Base-by-base conservation (phyloP, 306 rosid genomes). In the Alnus rubra region DNA sequence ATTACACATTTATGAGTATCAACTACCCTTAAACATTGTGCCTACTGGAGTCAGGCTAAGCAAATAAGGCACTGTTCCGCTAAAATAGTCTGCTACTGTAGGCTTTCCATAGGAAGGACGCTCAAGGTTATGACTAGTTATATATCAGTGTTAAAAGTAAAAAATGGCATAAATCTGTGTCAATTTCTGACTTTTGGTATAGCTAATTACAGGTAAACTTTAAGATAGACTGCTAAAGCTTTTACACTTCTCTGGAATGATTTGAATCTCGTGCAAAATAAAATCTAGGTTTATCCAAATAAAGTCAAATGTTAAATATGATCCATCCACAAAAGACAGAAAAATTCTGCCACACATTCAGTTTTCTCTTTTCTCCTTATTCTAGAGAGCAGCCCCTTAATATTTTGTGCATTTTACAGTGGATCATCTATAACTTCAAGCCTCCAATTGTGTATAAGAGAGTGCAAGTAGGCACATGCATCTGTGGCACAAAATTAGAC, bases 11-110 rank as follows among this genome's bases (percentile, higher is more conserved):
- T 39, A 35, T 18, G 72, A 9, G 49, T 74, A 70, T 59, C 59
- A 64, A 67, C 75, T 14, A 59, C 45, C 73, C 78, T 63, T 60
- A 63, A 23, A 42, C 37, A 71, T 67, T 63, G 48, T 74, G 75
- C 49, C 28, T 31, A 35, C 47, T 35, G 58, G 64, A 70, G 76
- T 42, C 10, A 30, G 77, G 44, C 42, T 59, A 37, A 18, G 53
- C 42, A 48, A 82, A 54, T 58, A 73, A 23, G 1, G 16, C 70
- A 35, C 50, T 76, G 60, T 12, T 42, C 51, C 18, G 7, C 28
- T 14, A 35, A 16, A 35, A 35, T 39, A 15, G 23, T 33, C n/a
- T 14, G 70, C 70, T 64, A 11, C 12, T 9, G 28, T 62, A 30
- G 69, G 28, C 48, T 6, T 6, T 35, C 71, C 12, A 3, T 7